These are phyloP conservation scores for Sugiyamaella pinicola DNA, from an alignment of 1,139 yeast species.

Conservation along the genomic window DNA sequence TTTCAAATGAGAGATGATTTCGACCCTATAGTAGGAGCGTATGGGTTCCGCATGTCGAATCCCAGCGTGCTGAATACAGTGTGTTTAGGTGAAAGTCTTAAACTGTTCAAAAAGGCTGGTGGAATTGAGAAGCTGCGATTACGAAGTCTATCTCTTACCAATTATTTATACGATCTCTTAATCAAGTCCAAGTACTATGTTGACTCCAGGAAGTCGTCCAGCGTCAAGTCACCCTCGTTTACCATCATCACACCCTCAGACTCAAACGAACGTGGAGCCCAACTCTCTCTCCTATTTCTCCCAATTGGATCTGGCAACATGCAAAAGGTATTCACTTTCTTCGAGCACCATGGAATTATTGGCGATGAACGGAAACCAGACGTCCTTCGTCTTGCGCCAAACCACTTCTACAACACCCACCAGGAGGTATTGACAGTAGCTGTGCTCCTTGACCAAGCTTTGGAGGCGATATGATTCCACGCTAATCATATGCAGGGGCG, in stretches of 20 bases:
- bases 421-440: constrained; percentile 59
- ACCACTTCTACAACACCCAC: constrained; percentile 79
- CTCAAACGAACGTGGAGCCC: constrained; percentile 70
- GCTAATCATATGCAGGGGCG: too few relatives aligned
- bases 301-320: constrained; percentile 58
- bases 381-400: constrained; percentile 83
- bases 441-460: constrained; percentile 49
- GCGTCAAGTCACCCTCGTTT: constrained; percentile 49
- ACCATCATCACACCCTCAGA: constrained; percentile 71
- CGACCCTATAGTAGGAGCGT: constrained; percentile 79
- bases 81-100: constrained; percentile 65
- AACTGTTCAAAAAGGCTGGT: constrained; percentile 61
- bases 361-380: constrained; percentile 90
- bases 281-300: constrained; percentile 69
- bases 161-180: constrained; percentile 55
- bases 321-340: constrained; percentile 56
- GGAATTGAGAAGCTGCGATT: constrained; percentile 61
- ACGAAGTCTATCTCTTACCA: constrained; percentile 62
- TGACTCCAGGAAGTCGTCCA: constrained; percentile 17
- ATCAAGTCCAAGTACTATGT: constrained; percentile 47
- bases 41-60: constrained; percentile 89
- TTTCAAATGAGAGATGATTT: constrained; percentile 80
- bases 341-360: constrained; percentile 62
- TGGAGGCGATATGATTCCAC: constrained; percentile 31
- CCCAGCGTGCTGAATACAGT: constrained; percentile 86